Conservation (phyloP, 192 early-diverging fungal species). For the Haplosporangium gracile region DNA sequence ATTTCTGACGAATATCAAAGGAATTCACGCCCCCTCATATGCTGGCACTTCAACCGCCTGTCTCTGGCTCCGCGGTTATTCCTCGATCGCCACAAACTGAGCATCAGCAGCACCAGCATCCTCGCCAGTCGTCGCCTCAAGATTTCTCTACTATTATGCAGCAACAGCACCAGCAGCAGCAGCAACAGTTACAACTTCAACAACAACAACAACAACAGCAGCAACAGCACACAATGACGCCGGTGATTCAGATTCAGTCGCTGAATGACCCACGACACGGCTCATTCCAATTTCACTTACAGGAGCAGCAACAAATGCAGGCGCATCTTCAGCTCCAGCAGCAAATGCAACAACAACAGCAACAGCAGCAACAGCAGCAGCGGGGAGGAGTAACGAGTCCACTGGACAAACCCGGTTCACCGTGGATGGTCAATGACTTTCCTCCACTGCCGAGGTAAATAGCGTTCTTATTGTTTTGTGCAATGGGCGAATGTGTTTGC, state of each 20-base stretch:
- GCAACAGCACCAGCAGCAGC: slow-evolving; percentile 3
- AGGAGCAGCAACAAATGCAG: slow-evolving; percentile 39
- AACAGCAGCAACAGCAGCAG: slow-evolving; percentile 20
- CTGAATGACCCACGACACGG: slow-evolving; percentile 29
- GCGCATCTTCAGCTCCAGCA: slow-evolving; percentile 28
- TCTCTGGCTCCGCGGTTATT: slow-evolving; percentile 23
- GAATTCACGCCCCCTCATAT: neutral
- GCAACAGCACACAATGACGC: slow-evolving; percentile 25
- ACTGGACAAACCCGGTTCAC: slow-evolving; percentile 24
- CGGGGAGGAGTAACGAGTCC: slow-evolving; percentile 6
- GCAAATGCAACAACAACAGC: slow-evolving; percentile 28
- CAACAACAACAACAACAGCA: slow-evolving; percentile 19
- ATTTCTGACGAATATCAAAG: neutral
- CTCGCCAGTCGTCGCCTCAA: neutral
- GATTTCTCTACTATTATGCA: slow-evolving; percentile 3
- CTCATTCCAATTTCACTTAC: slow-evolving; percentile 42
- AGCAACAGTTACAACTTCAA: neutral
- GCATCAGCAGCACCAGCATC: slow-evolving; percentile 5
- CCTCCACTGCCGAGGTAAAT: slow-evolving; percentile 40
- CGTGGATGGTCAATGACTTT: slow-evolving; percentile 36
- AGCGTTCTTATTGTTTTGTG: neutral
- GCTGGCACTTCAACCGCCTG: slow-evolving; percentile 51
- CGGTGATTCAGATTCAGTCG: slow-evolving; percentile 42
- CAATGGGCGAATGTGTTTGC: neutral
- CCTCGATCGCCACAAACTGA: slow-evolving; percentile 19